Conservation (phyloP, 345 rosid species). For the Eucalyptus guilfoylei region DNA sequence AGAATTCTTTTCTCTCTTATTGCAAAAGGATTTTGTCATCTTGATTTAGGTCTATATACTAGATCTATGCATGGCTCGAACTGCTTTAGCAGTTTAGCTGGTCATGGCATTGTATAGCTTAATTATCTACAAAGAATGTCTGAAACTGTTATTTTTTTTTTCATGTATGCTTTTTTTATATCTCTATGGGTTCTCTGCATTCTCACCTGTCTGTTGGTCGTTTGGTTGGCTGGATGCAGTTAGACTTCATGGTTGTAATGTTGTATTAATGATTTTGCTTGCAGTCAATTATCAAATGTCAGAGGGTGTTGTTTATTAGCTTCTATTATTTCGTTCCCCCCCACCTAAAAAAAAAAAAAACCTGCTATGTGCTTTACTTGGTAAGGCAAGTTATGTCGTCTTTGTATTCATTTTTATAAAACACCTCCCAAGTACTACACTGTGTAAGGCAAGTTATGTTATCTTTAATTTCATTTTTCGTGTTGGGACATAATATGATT, state of each 20-base stretch:
- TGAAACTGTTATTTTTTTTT: background rate
- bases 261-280: background rate
- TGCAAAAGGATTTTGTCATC: background rate
- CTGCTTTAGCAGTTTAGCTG: background rate
- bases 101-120: background rate
- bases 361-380: background rate
- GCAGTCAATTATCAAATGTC: background rate
- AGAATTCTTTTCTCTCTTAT: background rate
- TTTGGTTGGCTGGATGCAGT: background rate
- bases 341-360: background rate
- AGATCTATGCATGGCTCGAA: background rate
- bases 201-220: background rate
- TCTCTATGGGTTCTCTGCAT: background rate
- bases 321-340: background rate
- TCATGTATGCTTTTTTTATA: background rate
- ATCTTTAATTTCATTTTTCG: background rate
- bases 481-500: background rate
- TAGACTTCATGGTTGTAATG: background rate
- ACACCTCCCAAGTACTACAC: background rate
- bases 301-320: background rate
- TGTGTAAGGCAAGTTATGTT: background rate
- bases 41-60: background rate
- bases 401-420: background rate
- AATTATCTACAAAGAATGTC: background rate
- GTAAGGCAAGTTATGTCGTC: background rate